phyloP scores from a whole-genome alignment of 2,329 filamentous ascomycete species.

The Apiospora pterosperma region DNA sequence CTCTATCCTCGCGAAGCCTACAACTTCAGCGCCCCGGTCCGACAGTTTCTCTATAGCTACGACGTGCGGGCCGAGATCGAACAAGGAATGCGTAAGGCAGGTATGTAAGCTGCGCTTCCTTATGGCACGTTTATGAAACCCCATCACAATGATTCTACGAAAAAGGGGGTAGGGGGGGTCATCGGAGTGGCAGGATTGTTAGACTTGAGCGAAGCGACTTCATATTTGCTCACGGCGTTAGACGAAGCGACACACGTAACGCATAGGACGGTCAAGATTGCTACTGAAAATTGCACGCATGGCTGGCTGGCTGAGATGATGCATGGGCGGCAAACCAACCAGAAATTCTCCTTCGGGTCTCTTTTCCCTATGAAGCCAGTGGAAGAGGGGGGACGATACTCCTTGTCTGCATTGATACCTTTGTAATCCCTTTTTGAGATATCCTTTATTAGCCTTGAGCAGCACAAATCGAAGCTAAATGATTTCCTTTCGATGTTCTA shows the following conservation, averaged over 20 bases:
- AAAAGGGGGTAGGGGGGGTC: not conserved
- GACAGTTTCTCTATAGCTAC: conserved; percentile 11
- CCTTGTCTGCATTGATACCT: not conserved
- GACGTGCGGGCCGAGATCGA: conserved; percentile 11
- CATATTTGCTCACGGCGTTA: not conserved
- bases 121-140: not conserved
- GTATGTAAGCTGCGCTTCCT: not conserved
- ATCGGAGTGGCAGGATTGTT: not conserved
- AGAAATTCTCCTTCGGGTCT: not conserved
- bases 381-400: not conserved
- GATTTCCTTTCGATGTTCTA: not conserved
- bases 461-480: not conserved
- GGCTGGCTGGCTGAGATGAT: not conserved
- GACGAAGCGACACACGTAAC: not conserved
- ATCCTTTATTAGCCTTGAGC: not conserved
- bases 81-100: conserved; percentile 4
- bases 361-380: not conserved
- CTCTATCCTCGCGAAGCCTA: conserved; percentile 6
- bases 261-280: not conserved
- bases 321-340: not conserved
- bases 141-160: not conserved
- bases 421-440: not conserved
- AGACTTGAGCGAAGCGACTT: not conserved
- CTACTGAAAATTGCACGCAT: not conserved
- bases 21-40: conserved; percentile 10